Evolutionary conservation across 192 early-diverging fungal genomes (phyloP).

Genomic region (Rhizophlyctis rosea): DNA sequence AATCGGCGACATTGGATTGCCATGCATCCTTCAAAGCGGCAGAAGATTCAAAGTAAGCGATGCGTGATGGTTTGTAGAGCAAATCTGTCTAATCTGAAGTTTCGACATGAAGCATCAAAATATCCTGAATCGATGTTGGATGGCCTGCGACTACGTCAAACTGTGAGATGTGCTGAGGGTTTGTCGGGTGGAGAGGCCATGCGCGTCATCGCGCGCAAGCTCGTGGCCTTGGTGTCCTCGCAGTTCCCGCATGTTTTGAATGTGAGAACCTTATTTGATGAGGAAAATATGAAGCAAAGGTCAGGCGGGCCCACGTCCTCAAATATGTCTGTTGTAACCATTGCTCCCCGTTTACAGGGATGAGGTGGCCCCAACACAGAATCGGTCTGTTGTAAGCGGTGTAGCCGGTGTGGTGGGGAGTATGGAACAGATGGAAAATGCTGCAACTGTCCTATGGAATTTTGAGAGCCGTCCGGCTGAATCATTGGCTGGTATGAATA

Average conservation of each 20-base stretch:
- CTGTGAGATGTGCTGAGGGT: background rate
- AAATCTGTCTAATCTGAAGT: background rate
- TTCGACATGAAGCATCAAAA: background rate
- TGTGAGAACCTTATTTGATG: background rate
- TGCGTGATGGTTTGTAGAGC: background rate
- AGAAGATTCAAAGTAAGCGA: background rate
- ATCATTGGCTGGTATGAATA: no score
- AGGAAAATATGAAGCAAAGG: background rate
- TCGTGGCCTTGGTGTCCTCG: background rate
- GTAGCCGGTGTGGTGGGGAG: no score
- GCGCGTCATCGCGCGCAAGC: background rate
- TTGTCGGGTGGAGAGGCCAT: background rate
- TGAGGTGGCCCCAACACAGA: no score
- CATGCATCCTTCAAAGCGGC: background rate
- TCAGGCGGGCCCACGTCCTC: no score
- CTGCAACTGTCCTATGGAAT: no score
- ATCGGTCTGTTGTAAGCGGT: no score
- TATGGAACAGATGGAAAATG: no score
- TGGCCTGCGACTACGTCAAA: background rate
- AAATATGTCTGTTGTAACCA: no score
- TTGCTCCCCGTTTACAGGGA: no score
- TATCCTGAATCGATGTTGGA: background rate
- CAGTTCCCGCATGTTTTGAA: background rate
- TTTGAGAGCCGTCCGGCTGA: no score
- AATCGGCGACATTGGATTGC: background rate